Conservation (phyloP, 192 early-diverging fungal genomes). For the Chytriomyces sp. region DNA sequence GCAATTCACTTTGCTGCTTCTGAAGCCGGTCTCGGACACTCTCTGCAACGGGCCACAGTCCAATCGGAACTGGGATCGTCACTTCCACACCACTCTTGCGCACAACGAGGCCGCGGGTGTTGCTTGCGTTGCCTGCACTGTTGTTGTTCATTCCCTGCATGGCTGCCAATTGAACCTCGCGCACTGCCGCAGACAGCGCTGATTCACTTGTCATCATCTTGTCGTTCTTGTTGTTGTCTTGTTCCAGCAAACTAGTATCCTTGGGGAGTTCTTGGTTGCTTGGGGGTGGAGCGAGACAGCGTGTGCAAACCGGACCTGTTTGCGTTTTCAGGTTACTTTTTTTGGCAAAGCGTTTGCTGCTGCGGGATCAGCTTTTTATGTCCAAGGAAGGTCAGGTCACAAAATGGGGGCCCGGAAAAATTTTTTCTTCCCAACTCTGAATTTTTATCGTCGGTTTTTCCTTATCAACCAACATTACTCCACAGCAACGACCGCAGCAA, state of each 20-base stretch:
- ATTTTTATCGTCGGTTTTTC: too few species aligned
- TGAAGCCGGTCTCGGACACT: conserved; percentile 55
- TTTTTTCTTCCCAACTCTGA: too few species aligned
- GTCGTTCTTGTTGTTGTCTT: not conserved
- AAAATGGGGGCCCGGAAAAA: too few species aligned
- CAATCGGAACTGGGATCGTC: conserved; percentile 79
- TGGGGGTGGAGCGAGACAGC: too few species aligned
- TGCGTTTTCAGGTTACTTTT: too few species aligned
- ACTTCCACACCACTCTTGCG: conserved; percentile 80
- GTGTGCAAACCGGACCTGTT: too few species aligned
- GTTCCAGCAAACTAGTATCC: not conserved
- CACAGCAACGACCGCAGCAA: too few species aligned
- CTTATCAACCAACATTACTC: too few species aligned
- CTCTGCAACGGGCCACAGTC: conserved; percentile 89
- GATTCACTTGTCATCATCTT: conserved; percentile 1
- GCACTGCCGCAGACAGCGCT: not conserved
- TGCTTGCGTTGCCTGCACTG: not conserved
- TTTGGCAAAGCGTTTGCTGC: too few species aligned
- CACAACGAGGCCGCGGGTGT: conserved; percentile 69
- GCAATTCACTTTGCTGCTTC: conserved; percentile 58
- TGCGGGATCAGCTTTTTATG: too few species aligned
- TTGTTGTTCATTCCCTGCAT: not conserved
- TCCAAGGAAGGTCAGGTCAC: too few species aligned
- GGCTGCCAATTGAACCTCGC: not conserved
- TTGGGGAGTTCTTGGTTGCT: not conserved